Evolutionary conservation across 345 rosid genomes (phyloP), one percentile per base, ranked within the genome.

Genomic region (Rhodamnia argentea): DNA sequence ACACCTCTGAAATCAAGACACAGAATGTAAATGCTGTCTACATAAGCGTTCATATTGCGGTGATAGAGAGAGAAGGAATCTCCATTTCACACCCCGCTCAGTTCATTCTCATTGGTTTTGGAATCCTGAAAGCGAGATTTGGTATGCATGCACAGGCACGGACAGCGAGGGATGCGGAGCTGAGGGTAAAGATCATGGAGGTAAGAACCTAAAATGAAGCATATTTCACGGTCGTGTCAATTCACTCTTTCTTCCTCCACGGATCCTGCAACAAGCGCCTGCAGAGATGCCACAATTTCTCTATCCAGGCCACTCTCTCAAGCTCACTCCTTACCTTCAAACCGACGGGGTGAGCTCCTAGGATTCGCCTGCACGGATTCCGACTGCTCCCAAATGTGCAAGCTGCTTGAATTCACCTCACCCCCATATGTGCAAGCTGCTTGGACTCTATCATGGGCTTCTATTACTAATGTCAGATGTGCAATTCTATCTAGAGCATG

Each of bases 81-180:
- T 96, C 98, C 11, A 94, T 94, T 78, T 95, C 96, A 59, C 98
- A 93, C 84, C 98, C 98, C 47, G 98, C 96, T 53, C 93, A 97
- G 84, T 95, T 93, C 89, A 95, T 95, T 87, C 90, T 95, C 85
- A 92, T 95, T 78, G 98, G 96, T 78, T 94, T 98, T 2, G 98
- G 99, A 18, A 94, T 87, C 98, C 99, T 9, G 98, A 94, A 89
- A n/a, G n/a, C n/a, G n/a, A n/a, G 96, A 83, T 96, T 96, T 83
- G 96, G 99, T 51, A 94, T 96, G 98, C 99, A 94, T 70, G 99
- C 98, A 7, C 98, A 94, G 87, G 98, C n/a, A 7, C 95, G 97
- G 74, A 96, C 98, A 4, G 98, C 95, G 13, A 93, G 93, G 87
- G 97, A 95, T 83, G 97, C 95, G 0, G 99, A 95, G 85, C 95